Evolutionary conservation across 768 basidiomycete species (phyloP).

Genomic region (Naganishia randhawae): DNA sequence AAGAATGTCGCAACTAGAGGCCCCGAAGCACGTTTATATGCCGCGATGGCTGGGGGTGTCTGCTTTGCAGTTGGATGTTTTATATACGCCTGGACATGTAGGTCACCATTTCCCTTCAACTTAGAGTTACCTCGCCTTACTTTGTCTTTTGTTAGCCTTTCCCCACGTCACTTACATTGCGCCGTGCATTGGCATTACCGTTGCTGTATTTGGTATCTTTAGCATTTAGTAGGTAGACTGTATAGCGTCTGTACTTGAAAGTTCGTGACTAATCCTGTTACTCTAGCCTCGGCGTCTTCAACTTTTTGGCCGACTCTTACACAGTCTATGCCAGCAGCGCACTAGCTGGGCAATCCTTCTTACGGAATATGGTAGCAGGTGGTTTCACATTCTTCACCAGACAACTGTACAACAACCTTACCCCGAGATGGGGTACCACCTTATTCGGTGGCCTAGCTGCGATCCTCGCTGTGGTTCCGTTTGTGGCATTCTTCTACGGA

Average conservation of each 20-base stretch:
- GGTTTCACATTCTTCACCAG: slow-evolving; percentile 64
- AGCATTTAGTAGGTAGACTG: slow-evolving; percentile 57
- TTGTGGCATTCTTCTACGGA: slow-evolving; percentile 45
- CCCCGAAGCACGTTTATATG: slow-evolving; percentile 47
- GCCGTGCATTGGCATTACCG: slow-evolving; percentile 57
- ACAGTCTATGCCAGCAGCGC: slow-evolving; percentile 64
- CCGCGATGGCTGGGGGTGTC: slow-evolving; percentile 44
- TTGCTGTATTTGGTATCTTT: slow-evolving; percentile 58
- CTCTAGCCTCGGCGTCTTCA: slow-evolving; percentile 50
- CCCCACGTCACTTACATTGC: slow-evolving; percentile 50
- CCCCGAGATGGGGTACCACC: slow-evolving; percentile 58
- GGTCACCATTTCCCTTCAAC: background rate
- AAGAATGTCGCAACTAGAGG: slow-evolving; percentile 38
- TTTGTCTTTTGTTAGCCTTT: background rate
- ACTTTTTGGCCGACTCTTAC: slow-evolving; percentile 65
- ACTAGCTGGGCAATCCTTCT: slow-evolving; percentile 56
- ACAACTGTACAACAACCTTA: slow-evolving; percentile 53
- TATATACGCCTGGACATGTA: slow-evolving; percentile 69
- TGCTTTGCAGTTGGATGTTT: slow-evolving; percentile 52
- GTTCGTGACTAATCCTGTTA: too few relatives aligned
- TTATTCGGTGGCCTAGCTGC: slow-evolving; percentile 54
- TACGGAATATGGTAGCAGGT: slow-evolving; percentile 53
- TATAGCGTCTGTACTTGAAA: background rate
- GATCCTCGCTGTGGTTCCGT: slow-evolving; percentile 60
- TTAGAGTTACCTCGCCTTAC: background rate